A percentile compares a stretch with the other conserved stretches of the same genome.
Conservation (phyloP, 805 yeast species). For the Clavispora asparagi region DNA sequence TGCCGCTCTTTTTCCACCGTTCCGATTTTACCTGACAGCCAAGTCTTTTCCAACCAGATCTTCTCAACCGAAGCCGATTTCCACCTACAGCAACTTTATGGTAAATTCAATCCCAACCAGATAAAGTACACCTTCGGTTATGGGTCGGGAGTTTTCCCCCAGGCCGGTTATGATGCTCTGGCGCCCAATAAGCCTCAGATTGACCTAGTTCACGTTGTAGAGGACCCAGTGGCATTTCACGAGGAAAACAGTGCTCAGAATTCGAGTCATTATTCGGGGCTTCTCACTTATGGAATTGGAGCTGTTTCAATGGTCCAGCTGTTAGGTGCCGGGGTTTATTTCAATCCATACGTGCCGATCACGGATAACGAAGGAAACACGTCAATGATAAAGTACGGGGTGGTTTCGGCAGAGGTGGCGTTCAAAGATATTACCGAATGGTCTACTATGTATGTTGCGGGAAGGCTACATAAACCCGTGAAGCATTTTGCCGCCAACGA, state of each 20-base stretch:
- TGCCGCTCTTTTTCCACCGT: not conserved
- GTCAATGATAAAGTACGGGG: conserved; percentile 73
- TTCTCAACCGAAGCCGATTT: not conserved
- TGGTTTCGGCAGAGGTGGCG: conserved; percentile 59
- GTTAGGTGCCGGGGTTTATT: conserved; percentile 86
- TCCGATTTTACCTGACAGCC: not conserved
- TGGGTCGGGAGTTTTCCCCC: conserved; percentile 90
- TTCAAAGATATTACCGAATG: conserved; percentile 74
- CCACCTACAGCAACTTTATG: conserved; percentile 6
- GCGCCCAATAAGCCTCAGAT: conserved; percentile 56
- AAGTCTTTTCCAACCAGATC: not conserved
- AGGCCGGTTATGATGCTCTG: conserved; percentile 36
- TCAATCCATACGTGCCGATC: conserved; percentile 80
- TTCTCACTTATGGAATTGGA: conserved; percentile 39
- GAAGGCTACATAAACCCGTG: conserved; percentile 92
- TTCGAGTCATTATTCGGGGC: conserved; percentile 72
- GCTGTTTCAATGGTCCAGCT: conserved; percentile 51
- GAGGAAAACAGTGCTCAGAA: conserved; percentile 58
- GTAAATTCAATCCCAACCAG: conserved; percentile 43
- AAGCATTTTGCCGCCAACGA: conserved; percentile 64
- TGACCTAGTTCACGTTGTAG: conserved; percentile 80
- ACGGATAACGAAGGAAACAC: conserved; percentile 31
- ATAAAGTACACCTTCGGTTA: conserved; percentile 83
- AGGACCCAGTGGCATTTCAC: conserved; percentile 75
- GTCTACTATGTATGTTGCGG: conserved; percentile 84